phyloP scores from a whole-genome alignment of 768 basidiomycete genomes.

The Macrolepiota albuminosa region DNA sequence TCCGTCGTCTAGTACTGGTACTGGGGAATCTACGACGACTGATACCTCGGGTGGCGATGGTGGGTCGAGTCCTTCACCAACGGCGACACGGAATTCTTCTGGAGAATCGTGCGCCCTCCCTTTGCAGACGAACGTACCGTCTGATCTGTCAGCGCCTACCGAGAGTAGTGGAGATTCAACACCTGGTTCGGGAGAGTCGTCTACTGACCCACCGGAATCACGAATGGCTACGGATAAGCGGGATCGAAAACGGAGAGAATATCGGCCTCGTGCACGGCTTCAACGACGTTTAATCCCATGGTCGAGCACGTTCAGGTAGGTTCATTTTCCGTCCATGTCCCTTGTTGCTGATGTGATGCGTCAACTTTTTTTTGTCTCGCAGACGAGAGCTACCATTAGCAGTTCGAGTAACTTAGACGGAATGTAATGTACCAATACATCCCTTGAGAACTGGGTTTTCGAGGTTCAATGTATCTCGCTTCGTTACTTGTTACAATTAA shows the following conservation, averaged over 20 bases:
- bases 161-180: background rate
- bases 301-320: slow-evolving; percentile 5
- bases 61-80: background rate
- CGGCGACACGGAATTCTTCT: background rate
- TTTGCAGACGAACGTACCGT: background rate
- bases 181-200: background rate
- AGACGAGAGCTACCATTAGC: slow-evolving; percentile 5
- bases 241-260: background rate
- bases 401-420: slow-evolving; percentile 4
- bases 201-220: background rate
- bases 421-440: background rate
- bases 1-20: background rate
- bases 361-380: background rate
- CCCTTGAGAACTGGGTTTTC: slow-evolving; percentile 12
- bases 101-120: background rate
- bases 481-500: background rate
- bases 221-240: background rate
- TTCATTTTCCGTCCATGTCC: background rate
- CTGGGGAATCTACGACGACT: background rate
- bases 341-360: background rate
- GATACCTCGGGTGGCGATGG: background rate
- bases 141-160: background rate
- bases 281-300: background rate
- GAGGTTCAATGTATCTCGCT: background rate
- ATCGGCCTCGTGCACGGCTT: slow-evolving; percentile 8